Conservation (phyloP, 192 early-diverging fungal species). For the Backusella morwellensis region DNA sequence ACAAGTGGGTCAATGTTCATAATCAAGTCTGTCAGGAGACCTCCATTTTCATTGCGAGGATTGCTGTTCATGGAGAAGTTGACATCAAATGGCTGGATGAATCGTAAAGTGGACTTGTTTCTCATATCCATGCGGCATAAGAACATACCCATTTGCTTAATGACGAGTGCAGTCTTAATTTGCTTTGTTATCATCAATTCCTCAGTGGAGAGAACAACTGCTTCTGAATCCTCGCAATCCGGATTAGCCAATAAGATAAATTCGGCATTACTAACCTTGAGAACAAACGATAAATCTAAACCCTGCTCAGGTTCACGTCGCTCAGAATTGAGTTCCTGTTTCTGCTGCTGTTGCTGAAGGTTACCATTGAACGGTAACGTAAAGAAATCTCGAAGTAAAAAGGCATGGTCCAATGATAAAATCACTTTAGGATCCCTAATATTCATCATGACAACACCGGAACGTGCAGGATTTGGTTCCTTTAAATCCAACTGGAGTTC, state of each 20-base stretch:
- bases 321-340: background rate
- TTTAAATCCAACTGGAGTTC: slow-evolving; percentile 45
- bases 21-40: slow-evolving; percentile 12
- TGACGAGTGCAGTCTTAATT: slow-evolving; percentile 66
- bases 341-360: background rate
- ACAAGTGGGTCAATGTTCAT: slow-evolving; percentile 78
- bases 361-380: slow-evolving; percentile 53
- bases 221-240: slow-evolving; percentile 68
- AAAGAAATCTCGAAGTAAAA: slow-evolving; percentile 75
- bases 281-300: slow-evolving; percentile 61
- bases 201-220: slow-evolving; percentile 82
- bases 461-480: slow-evolving; percentile 39
- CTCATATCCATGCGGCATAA: slow-evolving; percentile 88
- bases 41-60: background rate
- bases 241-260: slow-evolving; percentile 85
- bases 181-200: slow-evolving; percentile 81
- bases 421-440: slow-evolving; percentile 82
- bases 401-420: slow-evolving; percentile 85
- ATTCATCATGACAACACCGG: slow-evolving; percentile 64
- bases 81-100: slow-evolving; percentile 91
- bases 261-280: slow-evolving; percentile 80
- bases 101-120: slow-evolving; percentile 72
- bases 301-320: slow-evolving; percentile 1
- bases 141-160: slow-evolving; percentile 86
- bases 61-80: slow-evolving; percentile 70